Conservation (phyloP, 2,329 filamentous ascomycete genomes). For the Parasarocladium wereldwijsianum region DNA sequence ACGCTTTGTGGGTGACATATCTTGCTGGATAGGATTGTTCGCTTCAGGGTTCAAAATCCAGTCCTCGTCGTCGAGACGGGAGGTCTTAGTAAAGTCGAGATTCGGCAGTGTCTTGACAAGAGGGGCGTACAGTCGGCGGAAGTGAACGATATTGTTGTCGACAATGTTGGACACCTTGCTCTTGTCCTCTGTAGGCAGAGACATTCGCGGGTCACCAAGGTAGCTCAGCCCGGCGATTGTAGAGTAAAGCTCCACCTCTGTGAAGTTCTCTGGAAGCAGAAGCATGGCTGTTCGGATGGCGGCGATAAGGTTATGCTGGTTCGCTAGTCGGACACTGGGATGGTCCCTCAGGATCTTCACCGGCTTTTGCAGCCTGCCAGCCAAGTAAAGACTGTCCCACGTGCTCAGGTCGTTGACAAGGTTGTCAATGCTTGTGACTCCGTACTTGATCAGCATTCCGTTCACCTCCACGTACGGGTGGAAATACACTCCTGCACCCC, state of each 20-base stretch:
- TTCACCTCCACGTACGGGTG: slow-evolving; percentile 92
- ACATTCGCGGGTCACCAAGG: slow-evolving; percentile 92
- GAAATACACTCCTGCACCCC: slow-evolving; percentile 93
- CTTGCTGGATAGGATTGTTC: slow-evolving; percentile 61
- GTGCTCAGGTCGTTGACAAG: slow-evolving; percentile 72
- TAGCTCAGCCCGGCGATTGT: slow-evolving; percentile 91
- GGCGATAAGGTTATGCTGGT: slow-evolving; percentile 89
- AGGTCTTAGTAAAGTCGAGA: slow-evolving; percentile 53
- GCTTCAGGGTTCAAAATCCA: slow-evolving; percentile 30
- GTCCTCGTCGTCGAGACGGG: slow-evolving; percentile 20
- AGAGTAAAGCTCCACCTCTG: slow-evolving; percentile 74
- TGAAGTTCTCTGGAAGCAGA: slow-evolving; percentile 70
- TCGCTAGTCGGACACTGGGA: slow-evolving; percentile 78
- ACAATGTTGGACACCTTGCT: slow-evolving; percentile 93
- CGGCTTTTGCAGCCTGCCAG: slow-evolving; percentile 88
- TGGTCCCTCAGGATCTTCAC: slow-evolving; percentile 96
- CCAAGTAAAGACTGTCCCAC: slow-evolving; percentile 94
- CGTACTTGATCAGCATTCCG: slow-evolving; percentile 93
- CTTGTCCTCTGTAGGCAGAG: slow-evolving; percentile 76
- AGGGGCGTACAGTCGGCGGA: slow-evolving; percentile 80
- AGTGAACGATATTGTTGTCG: slow-evolving; percentile 76
- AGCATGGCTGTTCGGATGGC: slow-evolving; percentile 82
- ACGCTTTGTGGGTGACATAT: slow-evolving; percentile 82
- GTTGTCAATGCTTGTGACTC: slow-evolving; percentile 87
- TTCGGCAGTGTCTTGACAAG: slow-evolving; percentile 86